Conservation (phyloP, 306 rosid genomes). For the Rosa persica region DNA sequence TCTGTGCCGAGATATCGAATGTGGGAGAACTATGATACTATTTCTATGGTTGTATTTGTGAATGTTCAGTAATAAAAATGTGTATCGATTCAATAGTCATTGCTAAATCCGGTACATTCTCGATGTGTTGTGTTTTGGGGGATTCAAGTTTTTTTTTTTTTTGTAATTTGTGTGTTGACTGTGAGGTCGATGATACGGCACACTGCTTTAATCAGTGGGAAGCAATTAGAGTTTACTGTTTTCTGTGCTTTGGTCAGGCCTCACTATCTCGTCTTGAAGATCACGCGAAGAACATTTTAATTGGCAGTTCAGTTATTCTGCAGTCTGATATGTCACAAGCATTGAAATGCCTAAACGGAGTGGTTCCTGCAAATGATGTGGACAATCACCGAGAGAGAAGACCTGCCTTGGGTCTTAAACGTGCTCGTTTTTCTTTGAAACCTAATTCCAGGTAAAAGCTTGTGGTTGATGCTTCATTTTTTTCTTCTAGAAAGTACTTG, state of each 20-base stretch:
- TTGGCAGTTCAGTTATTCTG: slow-evolving; percentile 24
- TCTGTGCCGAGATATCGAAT: neutral
- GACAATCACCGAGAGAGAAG: slow-evolving; percentile 60
- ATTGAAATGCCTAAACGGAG: slow-evolving; percentile 23
- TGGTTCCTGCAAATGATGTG: slow-evolving; percentile 27
- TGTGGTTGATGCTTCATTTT: neutral
- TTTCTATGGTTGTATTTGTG: neutral
- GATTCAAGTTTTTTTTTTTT: neutral
- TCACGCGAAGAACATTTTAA: slow-evolving; percentile 43
- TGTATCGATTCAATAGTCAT: neutral
- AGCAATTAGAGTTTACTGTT: neutral
- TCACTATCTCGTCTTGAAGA: slow-evolving; percentile 38
- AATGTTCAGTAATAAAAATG: neutral
- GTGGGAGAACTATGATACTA: neutral
- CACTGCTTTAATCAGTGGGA: neutral
- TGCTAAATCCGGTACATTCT: neutral
- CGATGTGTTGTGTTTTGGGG: neutral
- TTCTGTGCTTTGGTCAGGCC: slow-evolving; percentile 40
- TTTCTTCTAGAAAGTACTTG: neutral
- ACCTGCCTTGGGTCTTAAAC: slow-evolving; percentile 70
- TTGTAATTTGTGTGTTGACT: neutral
- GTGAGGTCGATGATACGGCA: too few species aligned
- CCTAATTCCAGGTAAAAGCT: slow-evolving; percentile 50
- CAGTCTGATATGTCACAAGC: slow-evolving; percentile 24
- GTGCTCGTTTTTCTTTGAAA: slow-evolving; percentile 59